Evolutionary conservation across 225 moss, liverwort and hornwort genomes (phyloP), one percentile per base, ranked within the genome.

Genomic region (Sphagnum tenellum): DNA sequence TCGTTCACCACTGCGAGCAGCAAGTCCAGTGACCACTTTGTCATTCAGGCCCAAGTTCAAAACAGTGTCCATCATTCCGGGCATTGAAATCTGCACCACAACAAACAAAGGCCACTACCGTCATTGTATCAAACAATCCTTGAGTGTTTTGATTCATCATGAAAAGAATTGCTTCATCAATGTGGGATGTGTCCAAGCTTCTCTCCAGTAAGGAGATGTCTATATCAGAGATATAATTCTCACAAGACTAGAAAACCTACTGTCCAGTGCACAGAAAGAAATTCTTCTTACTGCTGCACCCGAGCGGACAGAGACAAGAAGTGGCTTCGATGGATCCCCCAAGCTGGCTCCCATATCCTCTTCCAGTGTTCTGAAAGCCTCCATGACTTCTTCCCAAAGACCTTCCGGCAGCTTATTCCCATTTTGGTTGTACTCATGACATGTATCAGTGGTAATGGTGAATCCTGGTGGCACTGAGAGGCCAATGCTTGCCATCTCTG

Each of bases 31-130:
- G 53, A 94, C 91, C 59, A 91, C 94, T 67, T 91, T 87, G 55
- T 94, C 94, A 64, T 89, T 94, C 45, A 94, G 70, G 14, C 94
- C 94, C 74, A 94, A 70, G 68, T 94, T 94, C 80, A 94, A 70
- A 54, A 91, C 91, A 9, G 91, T 91, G 55, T 90, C 94, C 91
- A 94, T 94, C 91, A 94, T 94, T 51, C 94, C 91, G 59, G 91
- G 94, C 94, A 91, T 94, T 49, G 94, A 91, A 59, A 94, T 74
- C 93, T 93, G 82, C 82, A 79, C 14, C 49, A 67, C 0, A 29
- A 29, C 29, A 29, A 29, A 29, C 29, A 29, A 29, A 29, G 29
- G 29, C 29, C 29, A 29, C 29, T 29, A 29, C 29, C 1, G 29
- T 29, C 29, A 29, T 29, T 29, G 29, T 29, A 29, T 29, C 29